Percentiles rank a stretch among this genome's conserved stretches.
These are phyloP conservation scores for Ophiostoma quercus DNA, from an alignment of 2,329 filamentous ascomycete genomes.

Conservation along the genomic window DNA sequence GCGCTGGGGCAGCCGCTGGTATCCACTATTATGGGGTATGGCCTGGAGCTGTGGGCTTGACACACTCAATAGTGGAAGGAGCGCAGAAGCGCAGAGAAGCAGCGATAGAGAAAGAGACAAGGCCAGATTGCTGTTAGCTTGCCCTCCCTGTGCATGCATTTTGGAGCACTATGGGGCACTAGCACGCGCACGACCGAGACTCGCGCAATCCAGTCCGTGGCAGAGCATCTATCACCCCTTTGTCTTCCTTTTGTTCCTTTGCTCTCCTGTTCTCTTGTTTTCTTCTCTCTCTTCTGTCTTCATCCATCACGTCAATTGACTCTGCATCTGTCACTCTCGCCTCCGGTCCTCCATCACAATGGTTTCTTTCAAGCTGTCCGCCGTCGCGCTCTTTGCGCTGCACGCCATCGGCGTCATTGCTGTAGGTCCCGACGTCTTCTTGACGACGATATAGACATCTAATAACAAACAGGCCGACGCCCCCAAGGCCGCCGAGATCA, in stretches of 20 bases:
- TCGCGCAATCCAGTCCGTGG: not conserved
- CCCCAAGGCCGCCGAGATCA: constrained; percentile 42
- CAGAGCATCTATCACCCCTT: too few relatives aligned
- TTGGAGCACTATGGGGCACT: not conserved
- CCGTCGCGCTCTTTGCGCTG: constrained; percentile 66
- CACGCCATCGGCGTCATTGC: constrained; percentile 61
- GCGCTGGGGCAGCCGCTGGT: constrained; percentile 6
- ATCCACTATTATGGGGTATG: constrained; percentile 14
- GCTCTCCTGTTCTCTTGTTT: constrained; percentile 22
- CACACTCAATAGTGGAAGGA: not conserved
- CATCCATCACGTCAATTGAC: constrained; percentile 14
- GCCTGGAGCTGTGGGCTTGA: not conserved
- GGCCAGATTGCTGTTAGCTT: constrained; percentile 31
- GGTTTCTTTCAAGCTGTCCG: constrained; percentile 67
- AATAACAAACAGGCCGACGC: constrained; percentile 23
- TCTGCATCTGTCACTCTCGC: not conserved
- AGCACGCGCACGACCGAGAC: constrained; percentile 15
- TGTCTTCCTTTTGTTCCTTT: constrained; percentile 19
- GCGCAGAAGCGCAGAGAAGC: constrained; percentile 20
- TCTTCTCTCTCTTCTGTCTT: constrained; percentile 18
- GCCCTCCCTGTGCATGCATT: constrained; percentile 8
- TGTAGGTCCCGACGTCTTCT: constrained; percentile 39
- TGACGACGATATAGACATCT: not conserved
- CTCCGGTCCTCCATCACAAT: constrained; percentile 43
- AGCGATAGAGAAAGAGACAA: constrained; percentile 14